Percentiles rank a stretch among this genome's conserved stretches.
phyloP scores from a whole-genome alignment of 805 yeast species.

The Yamadazyma tumulicola region DNA sequence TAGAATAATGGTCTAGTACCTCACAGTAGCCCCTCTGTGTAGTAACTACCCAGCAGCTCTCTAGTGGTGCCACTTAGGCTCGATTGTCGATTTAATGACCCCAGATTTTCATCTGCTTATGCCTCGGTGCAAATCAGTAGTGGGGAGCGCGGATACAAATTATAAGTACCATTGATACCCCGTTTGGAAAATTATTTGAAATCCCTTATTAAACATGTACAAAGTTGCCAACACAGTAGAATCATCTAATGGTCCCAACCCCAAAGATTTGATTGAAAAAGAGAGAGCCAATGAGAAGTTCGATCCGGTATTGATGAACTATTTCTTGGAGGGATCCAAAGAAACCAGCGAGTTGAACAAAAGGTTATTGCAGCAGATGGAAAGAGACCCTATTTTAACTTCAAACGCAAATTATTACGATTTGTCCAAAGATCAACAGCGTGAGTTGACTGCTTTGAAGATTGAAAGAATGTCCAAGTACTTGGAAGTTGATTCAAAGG shows the following conservation, averaged over 20 bases:
- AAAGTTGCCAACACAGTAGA: constrained; percentile 18
- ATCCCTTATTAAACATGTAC: background rate
- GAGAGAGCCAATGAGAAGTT: constrained; percentile 32
- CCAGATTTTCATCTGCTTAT: no score
- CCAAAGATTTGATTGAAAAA: constrained; percentile 24
- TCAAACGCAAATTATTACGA: constrained; percentile 57
- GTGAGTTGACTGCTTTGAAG: constrained; percentile 58
- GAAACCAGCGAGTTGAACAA: constrained; percentile 46
- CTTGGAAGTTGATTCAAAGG: constrained; percentile 47
- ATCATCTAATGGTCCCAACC: constrained; percentile 28
- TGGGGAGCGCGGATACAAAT: no score
- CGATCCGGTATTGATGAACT: constrained; percentile 37
- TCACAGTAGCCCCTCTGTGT: no score
- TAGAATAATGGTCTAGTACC: no score
- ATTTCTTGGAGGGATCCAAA: constrained; percentile 38
- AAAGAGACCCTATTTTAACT: constrained; percentile 63
- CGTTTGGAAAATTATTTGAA: background rate
- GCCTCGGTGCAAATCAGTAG: no score
- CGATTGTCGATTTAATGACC: no score
- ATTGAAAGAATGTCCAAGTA: constrained; percentile 60
- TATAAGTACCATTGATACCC: no score
- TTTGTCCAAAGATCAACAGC: constrained; percentile 49
- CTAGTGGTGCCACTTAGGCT: no score
- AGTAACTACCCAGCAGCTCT: no score
- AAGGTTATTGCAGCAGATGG: constrained; percentile 52